Evolutionary conservation across 2,329 filamentous ascomycete genomes (phyloP).

Genomic region (Hypomyces rosellus): DNA sequence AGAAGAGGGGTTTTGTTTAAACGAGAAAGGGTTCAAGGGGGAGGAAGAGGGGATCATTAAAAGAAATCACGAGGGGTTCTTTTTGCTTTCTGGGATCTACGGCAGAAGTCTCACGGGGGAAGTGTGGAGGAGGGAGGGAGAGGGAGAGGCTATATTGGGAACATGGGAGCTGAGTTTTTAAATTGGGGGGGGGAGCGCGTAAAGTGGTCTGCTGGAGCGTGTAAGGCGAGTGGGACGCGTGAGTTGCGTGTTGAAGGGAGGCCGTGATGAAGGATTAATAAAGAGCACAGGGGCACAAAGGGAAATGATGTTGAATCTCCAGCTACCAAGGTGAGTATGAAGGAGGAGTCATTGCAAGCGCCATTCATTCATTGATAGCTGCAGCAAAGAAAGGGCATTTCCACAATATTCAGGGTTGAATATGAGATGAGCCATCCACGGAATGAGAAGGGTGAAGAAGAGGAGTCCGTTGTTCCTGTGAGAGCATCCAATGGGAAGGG

Average conservation of each 20-base stretch:
- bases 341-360: neutral
- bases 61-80: neutral
- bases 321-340: neutral
- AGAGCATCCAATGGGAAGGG: too few relatives aligned
- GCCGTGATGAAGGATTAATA: too few relatives aligned
- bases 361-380: neutral
- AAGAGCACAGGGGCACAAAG: too few relatives aligned
- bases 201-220: constrained; percentile 1
- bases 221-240: neutral
- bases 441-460: too few relatives aligned
- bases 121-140: neutral
- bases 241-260: too few relatives aligned
- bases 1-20: too few relatives aligned
- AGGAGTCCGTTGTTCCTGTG: too few relatives aligned
- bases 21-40: too few relatives aligned
- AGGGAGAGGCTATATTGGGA: neutral
- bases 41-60: neutral
- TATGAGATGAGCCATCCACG: too few relatives aligned
- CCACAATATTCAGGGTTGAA: neutral
- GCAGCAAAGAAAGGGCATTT: neutral
- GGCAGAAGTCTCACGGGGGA: neutral
- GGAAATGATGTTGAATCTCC: too few relatives aligned
- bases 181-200: constrained; percentile 5
- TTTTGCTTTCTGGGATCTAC: neutral
- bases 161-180: neutral